Base-by-base conservation (phyloP, 306 rosid genomes). In the Cicer pinnatifidum region DNA sequence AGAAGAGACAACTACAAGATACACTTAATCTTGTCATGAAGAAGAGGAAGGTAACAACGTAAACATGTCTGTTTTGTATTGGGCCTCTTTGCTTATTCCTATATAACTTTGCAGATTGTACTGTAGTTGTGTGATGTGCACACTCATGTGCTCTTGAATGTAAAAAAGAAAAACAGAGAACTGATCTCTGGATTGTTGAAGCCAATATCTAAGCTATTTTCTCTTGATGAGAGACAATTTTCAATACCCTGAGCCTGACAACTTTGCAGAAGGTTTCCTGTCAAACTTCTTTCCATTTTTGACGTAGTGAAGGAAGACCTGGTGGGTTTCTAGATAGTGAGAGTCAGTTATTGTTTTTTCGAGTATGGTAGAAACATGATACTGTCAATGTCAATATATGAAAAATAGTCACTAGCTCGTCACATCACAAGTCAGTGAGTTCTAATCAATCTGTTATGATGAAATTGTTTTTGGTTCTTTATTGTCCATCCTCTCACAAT, bases 1-100 rank as follows among this genome's bases (percentile, higher is more conserved):
- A 92, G 91, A 95, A 91, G 87, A 85, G 99, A 76, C 99, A 95
- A 68, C 90, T 95, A 50, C 93, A 91, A 73, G 99, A 95, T 81
- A 88, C 99, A 53, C 96, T 91, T 28, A 90, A 87, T 72, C 96
- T 92, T 87, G 99, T 95, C 51, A 0, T 95, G 33, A 95, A 95
- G 84, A 95, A 91, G 85, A 86, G 96, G 84, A 91, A 75, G 99
- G 99, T 95, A 86, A 80, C 76, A 48, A 37, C 58, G 40, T n/a
- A 9, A 12, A 61, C 17, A 4, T 70, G 50, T 52, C 13, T 37
- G n/a, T 58, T 64, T 79, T 51, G 50, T 62, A 61, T 80, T 44
- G 20, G 73, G 48, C 11, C 61, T 59, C n/a, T 7, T 63, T 39
- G 23, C 63, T 67, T 59, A 2, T 40, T 77, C 43, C 20, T 11